These are phyloP conservation scores for Trypanosoma brucei DNA, from an alignment of 208 protist species.

Conservation along the genomic window DNA sequence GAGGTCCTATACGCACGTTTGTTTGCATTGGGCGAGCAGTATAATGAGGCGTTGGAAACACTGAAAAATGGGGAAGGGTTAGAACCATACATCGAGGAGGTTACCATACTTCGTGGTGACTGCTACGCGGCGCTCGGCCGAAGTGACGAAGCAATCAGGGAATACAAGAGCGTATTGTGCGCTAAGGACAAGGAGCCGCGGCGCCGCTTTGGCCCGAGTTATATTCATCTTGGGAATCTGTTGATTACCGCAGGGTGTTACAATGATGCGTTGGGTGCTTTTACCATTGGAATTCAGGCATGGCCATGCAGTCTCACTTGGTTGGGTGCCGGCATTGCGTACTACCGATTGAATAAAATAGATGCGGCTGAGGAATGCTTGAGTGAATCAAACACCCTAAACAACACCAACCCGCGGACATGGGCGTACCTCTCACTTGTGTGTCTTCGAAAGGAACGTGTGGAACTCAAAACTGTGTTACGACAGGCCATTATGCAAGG, in stretches of 20 bases:
- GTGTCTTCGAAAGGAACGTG: conserved; percentile 32
- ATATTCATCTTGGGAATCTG: conserved; percentile 77
- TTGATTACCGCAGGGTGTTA: conserved; percentile 64
- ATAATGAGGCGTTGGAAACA: conserved; percentile 48
- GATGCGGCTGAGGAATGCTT: conserved; percentile 79
- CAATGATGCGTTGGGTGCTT: conserved; percentile 70
- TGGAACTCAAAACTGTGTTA: conserved; percentile 57
- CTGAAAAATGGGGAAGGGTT: conserved; percentile 25
- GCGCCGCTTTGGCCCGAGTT: conserved; percentile 26
- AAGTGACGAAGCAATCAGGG: conserved; percentile 33
- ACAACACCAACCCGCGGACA: conserved; percentile 79
- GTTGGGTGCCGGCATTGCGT: conserved; percentile 82
- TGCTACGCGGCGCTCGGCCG: conserved; percentile 53
- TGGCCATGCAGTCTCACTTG: conserved; percentile 85
- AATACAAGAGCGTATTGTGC: conserved; percentile 63
- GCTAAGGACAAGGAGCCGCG: conserved; percentile 16
- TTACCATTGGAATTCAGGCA: conserved; percentile 55
- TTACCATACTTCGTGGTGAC: conserved; percentile 57
- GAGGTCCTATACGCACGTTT: conserved; percentile 75
- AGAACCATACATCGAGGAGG: conserved; percentile 27
- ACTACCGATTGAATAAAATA: conserved; percentile 68
- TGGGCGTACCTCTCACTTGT: conserved; percentile 85
- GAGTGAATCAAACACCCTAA: conserved; percentile 82
- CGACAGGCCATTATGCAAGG: conserved; percentile 57
- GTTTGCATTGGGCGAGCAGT: conserved; percentile 67